These are phyloP conservation scores for Cladosporium sp. DNA, from an alignment of 2,329 filamentous ascomycete genomes.

Conservation along the genomic window DNA sequence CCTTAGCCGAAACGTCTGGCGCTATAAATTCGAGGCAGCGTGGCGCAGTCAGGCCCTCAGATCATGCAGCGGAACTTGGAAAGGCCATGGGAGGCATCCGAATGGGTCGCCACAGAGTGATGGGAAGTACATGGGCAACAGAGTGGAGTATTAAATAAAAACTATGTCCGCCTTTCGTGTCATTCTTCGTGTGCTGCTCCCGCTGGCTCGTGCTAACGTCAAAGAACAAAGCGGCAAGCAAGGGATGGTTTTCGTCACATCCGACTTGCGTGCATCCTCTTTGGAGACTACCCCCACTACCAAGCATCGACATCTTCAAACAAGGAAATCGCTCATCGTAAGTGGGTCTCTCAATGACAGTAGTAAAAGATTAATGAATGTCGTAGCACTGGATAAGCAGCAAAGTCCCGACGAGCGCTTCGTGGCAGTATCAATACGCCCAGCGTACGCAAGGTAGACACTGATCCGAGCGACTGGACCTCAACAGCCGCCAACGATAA, in stretches of 20 bases:
- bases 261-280: background rate
- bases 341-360: background rate
- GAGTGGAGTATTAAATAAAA: background rate
- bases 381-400: background rate
- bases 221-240: background rate
- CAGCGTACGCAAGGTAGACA: background rate
- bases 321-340: background rate
- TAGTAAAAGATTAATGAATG: background rate
- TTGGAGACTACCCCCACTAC: background rate
- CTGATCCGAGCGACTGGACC: background rate
- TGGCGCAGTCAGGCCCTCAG: background rate
- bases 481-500: background rate
- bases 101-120: conserved; percentile 9
- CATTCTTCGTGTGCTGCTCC: background rate
- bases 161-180: background rate
- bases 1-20: background rate
- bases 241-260: conserved; percentile 4
- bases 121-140: background rate
- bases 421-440: background rate
- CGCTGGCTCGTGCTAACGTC: background rate
- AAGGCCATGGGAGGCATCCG: conserved; percentile 3
- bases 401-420: background rate
- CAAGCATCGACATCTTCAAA: background rate
- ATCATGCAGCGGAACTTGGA: conserved; percentile 1
- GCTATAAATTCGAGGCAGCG: conserved; percentile 8